Conservation (phyloP, 495 filamentous ascomycete species). For the Neurospora intermedia region DNA sequence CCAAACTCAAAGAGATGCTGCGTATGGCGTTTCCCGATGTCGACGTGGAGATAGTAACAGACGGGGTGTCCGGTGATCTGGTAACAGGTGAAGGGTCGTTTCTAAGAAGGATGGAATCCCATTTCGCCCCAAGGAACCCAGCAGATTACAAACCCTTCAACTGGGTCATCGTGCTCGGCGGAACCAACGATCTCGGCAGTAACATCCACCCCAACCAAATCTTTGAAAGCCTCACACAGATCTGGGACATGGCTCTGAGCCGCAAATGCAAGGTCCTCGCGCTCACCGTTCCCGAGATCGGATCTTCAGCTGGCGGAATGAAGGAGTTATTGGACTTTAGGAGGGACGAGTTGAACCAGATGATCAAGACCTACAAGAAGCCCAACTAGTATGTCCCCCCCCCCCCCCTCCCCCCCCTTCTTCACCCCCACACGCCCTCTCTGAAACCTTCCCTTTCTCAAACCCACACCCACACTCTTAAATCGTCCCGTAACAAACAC, state of each 20-base stretch:
- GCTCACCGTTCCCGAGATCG: slow-evolving; percentile 48
- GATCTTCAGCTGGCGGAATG: not conserved
- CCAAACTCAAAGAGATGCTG: slow-evolving; percentile 26
- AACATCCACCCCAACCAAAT: slow-evolving; percentile 24
- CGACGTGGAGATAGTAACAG: slow-evolving; percentile 22
- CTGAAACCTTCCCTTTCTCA: not conserved
- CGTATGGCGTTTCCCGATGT: slow-evolving; percentile 28
- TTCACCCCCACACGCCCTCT: too few species aligned
- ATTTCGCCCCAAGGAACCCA: slow-evolving; percentile 13
- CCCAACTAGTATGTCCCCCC: slow-evolving; percentile 33
- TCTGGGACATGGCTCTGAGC: slow-evolving; percentile 37
- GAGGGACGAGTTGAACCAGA: slow-evolving; percentile 39
- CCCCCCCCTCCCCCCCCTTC: not conserved
- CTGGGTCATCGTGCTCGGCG: slow-evolving; percentile 44
- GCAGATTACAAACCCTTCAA: slow-evolving; percentile 19
- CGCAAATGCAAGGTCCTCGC: slow-evolving; percentile 44
- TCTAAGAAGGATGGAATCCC: slow-evolving; percentile 30
- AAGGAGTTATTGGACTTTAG: slow-evolving; percentile 21
- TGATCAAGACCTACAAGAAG: slow-evolving; percentile 36
- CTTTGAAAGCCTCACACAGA: slow-evolving; percentile 26
- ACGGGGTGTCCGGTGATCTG: slow-evolving; percentile 43
- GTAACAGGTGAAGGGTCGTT: slow-evolving; percentile 33
- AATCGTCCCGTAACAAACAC: not conserved
- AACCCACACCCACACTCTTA: not conserved
- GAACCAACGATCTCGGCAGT: slow-evolving; percentile 47